A percentile compares a stretch with the other conserved stretches of the same genome.
Conservation (phyloP, 306 rosid genomes). For the Sicyos baderoa region DNA sequence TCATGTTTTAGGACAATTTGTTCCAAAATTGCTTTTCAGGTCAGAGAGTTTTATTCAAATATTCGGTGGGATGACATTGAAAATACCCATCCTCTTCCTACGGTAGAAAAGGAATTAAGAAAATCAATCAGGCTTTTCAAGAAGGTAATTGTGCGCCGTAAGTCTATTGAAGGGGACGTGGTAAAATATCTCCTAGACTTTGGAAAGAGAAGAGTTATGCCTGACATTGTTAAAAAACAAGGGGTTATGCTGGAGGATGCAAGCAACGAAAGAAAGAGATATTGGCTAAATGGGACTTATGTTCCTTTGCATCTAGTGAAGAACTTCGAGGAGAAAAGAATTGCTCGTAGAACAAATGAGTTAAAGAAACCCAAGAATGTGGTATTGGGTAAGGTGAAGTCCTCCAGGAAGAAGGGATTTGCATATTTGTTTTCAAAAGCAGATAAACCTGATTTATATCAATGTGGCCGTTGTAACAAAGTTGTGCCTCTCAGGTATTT, state of each 20-base stretch:
- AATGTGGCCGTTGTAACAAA: constrained; percentile 81
- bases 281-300: constrained; percentile 75
- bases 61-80: constrained; percentile 86
- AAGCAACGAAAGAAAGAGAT: constrained; percentile 69
- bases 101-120: constrained; percentile 68
- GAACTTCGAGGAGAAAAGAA: constrained; percentile 86
- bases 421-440: constrained; percentile 72
- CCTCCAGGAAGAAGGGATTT: constrained; percentile 42
- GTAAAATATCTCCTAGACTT: constrained; percentile 84
- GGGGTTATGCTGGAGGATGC: constrained; percentile 62
- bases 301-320: constrained; percentile 84
- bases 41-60: constrained; percentile 79
- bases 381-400: constrained; percentile 35
- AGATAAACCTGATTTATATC: constrained; percentile 56
- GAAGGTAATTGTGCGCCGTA: constrained; percentile 86
- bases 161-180: constrained; percentile 50
- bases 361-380: constrained; percentile 35
- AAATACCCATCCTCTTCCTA: constrained; percentile 56
- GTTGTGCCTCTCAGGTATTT: constrained; percentile 70
- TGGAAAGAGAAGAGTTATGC: constrained; percentile 89
- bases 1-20: constrained; percentile 7
- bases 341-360: constrained; percentile 55
- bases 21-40: constrained; percentile 39
- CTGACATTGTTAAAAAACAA: constrained; percentile 50
- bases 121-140: constrained; percentile 78